phyloP scores from a whole-genome alignment of 495 filamentous ascomycete species.

The Aspergillus biplanus region DNA sequence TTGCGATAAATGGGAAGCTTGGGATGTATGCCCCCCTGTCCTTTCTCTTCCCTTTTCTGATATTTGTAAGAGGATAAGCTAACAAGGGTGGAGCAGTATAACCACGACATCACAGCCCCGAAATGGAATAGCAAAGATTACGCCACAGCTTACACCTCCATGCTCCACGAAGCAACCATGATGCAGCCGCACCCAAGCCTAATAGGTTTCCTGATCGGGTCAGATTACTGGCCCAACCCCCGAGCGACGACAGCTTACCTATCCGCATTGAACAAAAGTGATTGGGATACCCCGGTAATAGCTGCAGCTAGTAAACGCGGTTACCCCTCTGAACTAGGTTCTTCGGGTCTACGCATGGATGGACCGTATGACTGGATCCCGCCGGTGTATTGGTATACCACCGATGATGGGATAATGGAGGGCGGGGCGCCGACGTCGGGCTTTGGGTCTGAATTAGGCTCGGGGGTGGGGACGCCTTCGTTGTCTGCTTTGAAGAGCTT shows the following conservation, averaged over 20 bases:
- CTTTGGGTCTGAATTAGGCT: constrained; percentile 65
- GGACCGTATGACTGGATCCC: constrained; percentile 72
- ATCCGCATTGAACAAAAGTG: constrained; percentile 48
- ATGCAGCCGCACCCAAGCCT: constrained; percentile 62
- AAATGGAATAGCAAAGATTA: constrained; percentile 60
- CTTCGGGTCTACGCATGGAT: constrained; percentile 67
- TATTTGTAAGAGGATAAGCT: no score
- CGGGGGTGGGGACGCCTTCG: constrained; percentile 65
- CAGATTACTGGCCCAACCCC: constrained; percentile 66
- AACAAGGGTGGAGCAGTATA: constrained; percentile 42
- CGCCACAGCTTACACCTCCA: constrained; percentile 52
- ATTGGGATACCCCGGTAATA: constrained; percentile 62
- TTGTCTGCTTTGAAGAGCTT: constrained; percentile 57
- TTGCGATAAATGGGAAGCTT: constrained; percentile 71
- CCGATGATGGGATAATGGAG: constrained; percentile 30
- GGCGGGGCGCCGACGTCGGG: constrained; percentile 36
- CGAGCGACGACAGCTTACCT: constrained; percentile 55
- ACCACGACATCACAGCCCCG: constrained; percentile 51
- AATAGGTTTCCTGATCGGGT: constrained; percentile 60
- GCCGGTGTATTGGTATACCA: constrained; percentile 61
- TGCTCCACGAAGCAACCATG: constrained; percentile 63
- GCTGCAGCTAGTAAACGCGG: constrained; percentile 60
- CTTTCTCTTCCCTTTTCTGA: no score
- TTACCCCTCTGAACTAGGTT: constrained; percentile 52
- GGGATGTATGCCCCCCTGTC: constrained; percentile 39